Base-by-base conservation (phyloP, 2,329 filamentous ascomycete genomes). In the Penicillium sp. region DNA sequence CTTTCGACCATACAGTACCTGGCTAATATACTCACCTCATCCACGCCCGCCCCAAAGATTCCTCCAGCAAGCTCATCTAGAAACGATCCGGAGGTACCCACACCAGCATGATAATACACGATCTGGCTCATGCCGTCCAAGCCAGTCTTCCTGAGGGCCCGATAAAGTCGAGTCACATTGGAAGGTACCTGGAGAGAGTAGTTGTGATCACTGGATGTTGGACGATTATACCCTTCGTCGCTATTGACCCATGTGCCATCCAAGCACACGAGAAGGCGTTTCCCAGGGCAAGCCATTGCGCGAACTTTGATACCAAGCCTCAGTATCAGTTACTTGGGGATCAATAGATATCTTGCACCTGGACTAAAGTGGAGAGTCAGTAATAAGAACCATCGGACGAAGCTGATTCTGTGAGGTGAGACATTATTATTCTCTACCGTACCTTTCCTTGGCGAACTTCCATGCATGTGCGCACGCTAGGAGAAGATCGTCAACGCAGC, bases 191-290 rank as follows among this genome's bases (percentile, higher is more conserved):
- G 50, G 8, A 55, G 45, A 0, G 54, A 51, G n/a, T 46, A 49
- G 43, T 56, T 51, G 26, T 47, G 54, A 35, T 55, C 43, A 39
- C 47, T 29, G 8, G 45, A 18, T 13, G 52, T 53, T 12, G 52
- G 54, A 8, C 39, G 40, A 39, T 51, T 47, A 34, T 53, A 55
- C 1, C 54, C 54, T 32, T 56, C 47, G n/a, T 56, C 54, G 32
- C 54, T 56, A 34, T 56, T 56, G 18, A 54, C 46, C 54, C 54
- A 56, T 9, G 54, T 56, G 18, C 54, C 54, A 47, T 56, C 54
- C 26, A 55, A 27, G 45, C 54, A 56, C 13, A 53, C 37, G 13
- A 56, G 47, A 32, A 56, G 48, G 28, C 54, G 54, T 43, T 55
- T 56, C 11, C 42, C 46, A 9, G 33, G 48, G 28, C 28, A n/a